These are phyloP conservation scores for Umbelopsis ramanniana DNA, from an alignment of 192 early-diverging fungal genomes.

Conservation along the genomic window DNA sequence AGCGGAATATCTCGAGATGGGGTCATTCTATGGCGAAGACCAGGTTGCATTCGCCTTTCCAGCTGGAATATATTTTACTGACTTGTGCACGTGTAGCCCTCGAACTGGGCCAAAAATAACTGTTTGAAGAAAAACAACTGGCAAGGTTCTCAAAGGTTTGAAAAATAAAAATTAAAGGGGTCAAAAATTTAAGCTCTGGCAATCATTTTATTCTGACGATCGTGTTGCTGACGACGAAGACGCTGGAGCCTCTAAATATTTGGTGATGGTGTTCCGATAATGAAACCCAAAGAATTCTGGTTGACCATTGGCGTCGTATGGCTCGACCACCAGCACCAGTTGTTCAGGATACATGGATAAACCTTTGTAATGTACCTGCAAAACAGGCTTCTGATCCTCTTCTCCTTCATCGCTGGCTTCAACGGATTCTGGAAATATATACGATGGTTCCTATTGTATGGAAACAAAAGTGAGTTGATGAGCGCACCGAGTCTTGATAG, in stretches of 20 bases:
- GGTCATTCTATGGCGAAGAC: conserved; percentile 13
- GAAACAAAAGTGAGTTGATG: background rate
- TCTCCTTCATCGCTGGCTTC: background rate
- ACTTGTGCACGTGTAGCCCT: conserved; percentile 4
- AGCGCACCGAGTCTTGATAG: background rate
- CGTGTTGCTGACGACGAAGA: background rate
- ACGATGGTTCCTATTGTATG: background rate
- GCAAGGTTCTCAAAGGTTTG: background rate
- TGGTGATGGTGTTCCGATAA: background rate
- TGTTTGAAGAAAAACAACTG: background rate
- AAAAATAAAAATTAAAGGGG: background rate
- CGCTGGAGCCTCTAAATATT: background rate
- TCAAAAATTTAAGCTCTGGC: background rate
- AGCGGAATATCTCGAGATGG: conserved; percentile 10
- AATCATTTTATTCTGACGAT: background rate
- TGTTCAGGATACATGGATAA: conserved; percentile 8
- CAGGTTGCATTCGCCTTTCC: conserved; percentile 5
- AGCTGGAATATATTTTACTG: background rate
- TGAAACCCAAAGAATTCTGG: conserved; percentile 17
- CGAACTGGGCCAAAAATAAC: background rate
- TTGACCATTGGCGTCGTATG: background rate
- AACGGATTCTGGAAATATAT: background rate
- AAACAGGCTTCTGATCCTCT: background rate
- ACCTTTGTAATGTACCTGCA: conserved; percentile 1
- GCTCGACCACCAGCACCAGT: conserved; percentile 1